These are phyloP conservation scores for Acacia pycnantha DNA, from an alignment of 331 rosid species.

Conservation along the genomic window DNA sequence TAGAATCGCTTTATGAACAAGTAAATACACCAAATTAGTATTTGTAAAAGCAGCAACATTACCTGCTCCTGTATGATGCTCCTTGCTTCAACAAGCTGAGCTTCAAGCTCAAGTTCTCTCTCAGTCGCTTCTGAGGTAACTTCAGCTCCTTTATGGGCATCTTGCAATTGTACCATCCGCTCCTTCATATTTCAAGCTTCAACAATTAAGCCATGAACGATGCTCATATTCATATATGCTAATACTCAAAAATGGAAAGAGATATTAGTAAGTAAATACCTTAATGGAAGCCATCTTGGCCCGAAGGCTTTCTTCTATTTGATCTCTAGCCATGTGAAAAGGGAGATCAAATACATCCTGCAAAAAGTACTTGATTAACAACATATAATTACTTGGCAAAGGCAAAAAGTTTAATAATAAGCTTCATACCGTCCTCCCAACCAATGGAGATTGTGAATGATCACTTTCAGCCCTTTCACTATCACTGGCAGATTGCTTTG, in stretches of 20 bases:
- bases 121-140: conserved; percentile 97
- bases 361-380: conserved; percentile 21
- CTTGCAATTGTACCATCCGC: conserved; percentile 96
- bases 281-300: conserved; percentile 95
- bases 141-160: conserved; percentile 95
- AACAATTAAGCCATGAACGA: conserved; percentile 8
- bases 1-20: background rate
- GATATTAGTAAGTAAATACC: conserved; percentile 41
- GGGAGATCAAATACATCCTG: conserved; percentile 98
- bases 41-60: conserved; percentile 26
- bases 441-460: conserved; percentile 76
- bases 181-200: conserved; percentile 62
- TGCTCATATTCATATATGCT: background rate
- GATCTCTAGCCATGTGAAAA: conserved; percentile 97
- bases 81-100: conserved; percentile 99
- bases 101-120: conserved; percentile 99
- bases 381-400: conserved; percentile 7
- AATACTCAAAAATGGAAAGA: conserved; percentile 16
- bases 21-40: conserved; percentile 23
- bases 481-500: conserved; percentile 58
- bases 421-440: conserved; percentile 86
- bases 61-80: conserved; percentile 99
- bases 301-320: conserved; percentile 96
- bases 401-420: background rate
- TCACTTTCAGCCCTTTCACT: conserved; percentile 75